Evolutionary conservation across 805 yeast species (phyloP), one percentile per base, ranked within the genome.

Genomic region (Debaryomyces tyrocola): DNA sequence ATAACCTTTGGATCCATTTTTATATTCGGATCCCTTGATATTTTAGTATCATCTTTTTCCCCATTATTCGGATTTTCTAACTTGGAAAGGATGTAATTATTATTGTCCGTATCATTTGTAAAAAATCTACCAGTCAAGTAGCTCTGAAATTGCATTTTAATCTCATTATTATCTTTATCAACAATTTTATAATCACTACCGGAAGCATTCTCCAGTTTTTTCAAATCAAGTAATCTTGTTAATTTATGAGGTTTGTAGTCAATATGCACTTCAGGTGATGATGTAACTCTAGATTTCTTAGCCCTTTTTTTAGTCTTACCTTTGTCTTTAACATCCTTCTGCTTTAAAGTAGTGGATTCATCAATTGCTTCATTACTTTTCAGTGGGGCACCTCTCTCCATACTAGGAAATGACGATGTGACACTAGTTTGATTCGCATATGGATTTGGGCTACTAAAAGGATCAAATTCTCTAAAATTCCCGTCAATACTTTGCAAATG

Each of bases 71-170:
- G 31, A 4, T 20, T 33, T 53, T 55, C 44, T 49, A 53, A 20
- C 53, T 55, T 39, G 50, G 45, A 21, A 58, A 44, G 14, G 10
- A 29, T 28, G 51, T 63, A 72, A 53, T 69, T 68, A 43, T 57
- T 63, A 50, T 70, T 71, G 47, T 73, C 77, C 15, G 55, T 57
- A 43, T 70, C 72, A 51, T 72, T 69, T 4, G 77, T 69, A 38
- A 70, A 53, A 43, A 74, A 71, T 42, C 74, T 58, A 2, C 79
- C 79, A 47, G 67, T 69, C 28, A 75, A 59, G 45, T 73, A 73
- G 5, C 76, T 77, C 34, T 53, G 55, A 31, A 69, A 59, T 5
- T 57, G 58, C 12, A 66, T 44, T 6, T 39, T 37, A 5, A 69
- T 57, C 39, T 54, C 62, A 39, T 62, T 58, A 24, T 60, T 62